These are phyloP conservation scores for Abortiporus biennis DNA, from an alignment of 1,284 basidiomycete genomes.

Conservation along the genomic window DNA sequence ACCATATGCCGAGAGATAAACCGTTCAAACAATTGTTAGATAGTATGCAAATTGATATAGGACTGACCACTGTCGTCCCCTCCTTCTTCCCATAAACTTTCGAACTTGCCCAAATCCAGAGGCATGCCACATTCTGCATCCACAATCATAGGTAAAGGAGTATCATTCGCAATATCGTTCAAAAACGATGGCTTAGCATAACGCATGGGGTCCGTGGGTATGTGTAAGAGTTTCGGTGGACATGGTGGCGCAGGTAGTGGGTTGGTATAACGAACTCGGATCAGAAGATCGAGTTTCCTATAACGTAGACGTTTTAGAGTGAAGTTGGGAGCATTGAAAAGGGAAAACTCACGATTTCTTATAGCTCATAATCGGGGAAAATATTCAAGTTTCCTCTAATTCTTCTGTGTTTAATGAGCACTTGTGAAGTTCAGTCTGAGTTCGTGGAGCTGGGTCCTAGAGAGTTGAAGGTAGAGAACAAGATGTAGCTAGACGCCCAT, in stretches of 20 bases:
- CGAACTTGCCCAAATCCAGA: slow-evolving; percentile 77
- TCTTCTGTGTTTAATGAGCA: too few species aligned
- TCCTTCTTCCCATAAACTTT: slow-evolving; percentile 77
- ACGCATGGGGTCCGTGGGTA: slow-evolving; percentile 80
- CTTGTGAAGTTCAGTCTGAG: too few species aligned
- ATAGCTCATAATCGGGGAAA: slow-evolving; percentile 17
- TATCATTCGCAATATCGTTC: slow-evolving; percentile 72
- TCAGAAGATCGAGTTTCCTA: slow-evolving; percentile 82
- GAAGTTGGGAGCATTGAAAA: neutral
- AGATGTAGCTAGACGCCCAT: too few species aligned
- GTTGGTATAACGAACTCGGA: slow-evolving; percentile 89
- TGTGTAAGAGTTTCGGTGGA: slow-evolving; percentile 87
- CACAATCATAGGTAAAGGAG: slow-evolving; percentile 86
- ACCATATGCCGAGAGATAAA: neutral
- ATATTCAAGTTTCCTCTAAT: too few species aligned
- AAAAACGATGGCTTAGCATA: slow-evolving; percentile 84
- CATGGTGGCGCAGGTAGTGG: slow-evolving; percentile 91
- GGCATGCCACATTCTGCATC: slow-evolving; percentile 96
- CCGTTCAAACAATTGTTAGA: neutral
- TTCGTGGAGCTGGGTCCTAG: too few species aligned
- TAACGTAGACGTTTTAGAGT: neutral
- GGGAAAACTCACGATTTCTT: slow-evolving; percentile 16
- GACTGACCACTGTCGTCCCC: slow-evolving; percentile 61
- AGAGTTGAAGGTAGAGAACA: too few species aligned
- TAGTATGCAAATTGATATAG: neutral